Evolutionary conservation across 441 rosid species (phyloP).

Genomic region (Croton setiger): DNA sequence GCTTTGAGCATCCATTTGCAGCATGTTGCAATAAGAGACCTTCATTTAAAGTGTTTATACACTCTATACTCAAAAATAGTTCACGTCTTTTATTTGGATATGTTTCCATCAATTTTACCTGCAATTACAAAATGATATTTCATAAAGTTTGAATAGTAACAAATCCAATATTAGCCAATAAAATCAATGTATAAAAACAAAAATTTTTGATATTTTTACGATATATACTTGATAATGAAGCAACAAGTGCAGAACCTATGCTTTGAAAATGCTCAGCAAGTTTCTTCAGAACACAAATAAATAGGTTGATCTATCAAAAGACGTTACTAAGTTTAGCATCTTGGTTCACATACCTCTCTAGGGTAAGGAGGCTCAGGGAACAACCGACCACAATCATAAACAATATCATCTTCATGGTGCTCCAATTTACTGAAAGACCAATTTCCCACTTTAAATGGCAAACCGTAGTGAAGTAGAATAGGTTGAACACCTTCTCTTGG

Average conservation of each 20-base stretch:
- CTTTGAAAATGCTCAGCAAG: conserved; percentile 2
- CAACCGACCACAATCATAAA: conserved; percentile 76
- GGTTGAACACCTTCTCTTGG: conserved; percentile 86
- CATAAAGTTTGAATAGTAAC: not conserved
- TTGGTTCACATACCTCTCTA: conserved; percentile 60
- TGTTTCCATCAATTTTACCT: conserved; percentile 74
- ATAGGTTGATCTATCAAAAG: not conserved
- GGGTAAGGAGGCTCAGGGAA: conserved; percentile 99
- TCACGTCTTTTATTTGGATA: conserved; percentile 55
- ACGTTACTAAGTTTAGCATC: conserved; percentile 7
- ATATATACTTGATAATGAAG: not conserved
- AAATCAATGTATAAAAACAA: not conserved
- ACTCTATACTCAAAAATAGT: conserved; percentile 66
- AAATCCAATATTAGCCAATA: not conserved
- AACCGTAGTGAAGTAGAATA: conserved; percentile 88
- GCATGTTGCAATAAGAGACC: conserved; percentile 81
- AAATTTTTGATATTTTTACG: not conserved
- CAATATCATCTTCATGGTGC: conserved; percentile 90
- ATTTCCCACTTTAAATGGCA: conserved; percentile 80
- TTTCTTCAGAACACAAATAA: conserved; percentile 1
- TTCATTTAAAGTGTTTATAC: conserved; percentile 86
- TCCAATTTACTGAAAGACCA: conserved; percentile 95
- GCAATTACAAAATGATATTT: conserved; percentile 26
- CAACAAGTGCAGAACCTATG: not conserved
- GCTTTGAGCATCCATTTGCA: conserved; percentile 74